These are phyloP conservation scores for Tylopilus felleus DNA, from an alignment of 768 basidiomycete species.

Conservation along the genomic window DNA sequence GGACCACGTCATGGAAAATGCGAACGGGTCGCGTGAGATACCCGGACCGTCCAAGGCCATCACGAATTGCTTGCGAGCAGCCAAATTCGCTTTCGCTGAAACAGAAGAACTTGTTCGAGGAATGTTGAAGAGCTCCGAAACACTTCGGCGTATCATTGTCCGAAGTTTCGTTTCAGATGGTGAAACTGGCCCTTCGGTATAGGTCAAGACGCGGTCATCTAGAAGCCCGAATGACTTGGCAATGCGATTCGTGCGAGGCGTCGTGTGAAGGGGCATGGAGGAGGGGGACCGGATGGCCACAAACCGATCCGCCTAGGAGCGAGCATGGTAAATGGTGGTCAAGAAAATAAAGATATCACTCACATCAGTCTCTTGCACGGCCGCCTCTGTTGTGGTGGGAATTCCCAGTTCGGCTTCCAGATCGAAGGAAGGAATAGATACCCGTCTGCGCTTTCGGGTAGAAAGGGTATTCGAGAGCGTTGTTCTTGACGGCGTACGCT, in stretches of 20 bases:
- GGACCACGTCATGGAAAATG: slow-evolving; percentile 64
- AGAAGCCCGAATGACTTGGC: slow-evolving; percentile 59
- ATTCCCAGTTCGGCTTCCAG: slow-evolving; percentile 33
- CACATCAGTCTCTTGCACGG: slow-evolving; percentile 29
- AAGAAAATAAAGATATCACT: slow-evolving; percentile 11
- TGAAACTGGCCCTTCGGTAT: slow-evolving; percentile 37
- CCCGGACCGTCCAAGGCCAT: slow-evolving; percentile 66
- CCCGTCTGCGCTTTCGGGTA: slow-evolving; percentile 38
- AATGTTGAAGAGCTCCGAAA: slow-evolving; percentile 45
- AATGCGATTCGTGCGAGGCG: slow-evolving; percentile 66
- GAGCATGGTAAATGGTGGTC: neutral
- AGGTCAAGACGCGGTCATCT: slow-evolving; percentile 54
- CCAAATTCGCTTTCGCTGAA: slow-evolving; percentile 60
- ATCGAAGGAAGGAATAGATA: slow-evolving; percentile 40
- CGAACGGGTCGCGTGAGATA: slow-evolving; percentile 49
- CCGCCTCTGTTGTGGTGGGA: slow-evolving; percentile 12
- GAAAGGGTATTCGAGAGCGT: slow-evolving; percentile 41
- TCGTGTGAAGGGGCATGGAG: slow-evolving; percentile 53
- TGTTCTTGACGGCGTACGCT: slow-evolving; percentile 36
- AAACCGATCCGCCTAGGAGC: slow-evolving; percentile 55
- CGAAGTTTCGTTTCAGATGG: slow-evolving; percentile 41
- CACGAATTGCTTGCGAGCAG: slow-evolving; percentile 48
- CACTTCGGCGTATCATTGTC: slow-evolving; percentile 49
- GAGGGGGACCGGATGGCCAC: slow-evolving; percentile 50
- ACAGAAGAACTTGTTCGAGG: slow-evolving; percentile 32